Base-by-base conservation (phyloP, 176 grass and related monocot species). In the Triticum dicoccoides region DNA sequence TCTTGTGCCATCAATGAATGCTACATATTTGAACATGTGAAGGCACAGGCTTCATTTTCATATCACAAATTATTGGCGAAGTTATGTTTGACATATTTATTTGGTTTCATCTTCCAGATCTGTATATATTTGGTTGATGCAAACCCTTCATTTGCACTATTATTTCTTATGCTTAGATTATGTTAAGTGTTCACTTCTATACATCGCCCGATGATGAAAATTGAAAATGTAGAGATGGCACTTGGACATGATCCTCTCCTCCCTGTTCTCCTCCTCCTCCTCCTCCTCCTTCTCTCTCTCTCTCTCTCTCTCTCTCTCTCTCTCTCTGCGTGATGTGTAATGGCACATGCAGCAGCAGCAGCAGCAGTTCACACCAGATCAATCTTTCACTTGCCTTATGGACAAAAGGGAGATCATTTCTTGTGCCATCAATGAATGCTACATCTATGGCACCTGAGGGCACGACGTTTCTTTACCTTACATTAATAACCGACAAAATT, bases 151-250 rank as follows among this genome's bases (percentile, higher is more conserved):
- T 45, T 45, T 45, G 42, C 42, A 45, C 11, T 45, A 1, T 0
- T 9, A 41, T 41, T 41, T 41, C 39, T 41, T 41, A 41, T 41
- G 39, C 39, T 41, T 41, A 41, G 8, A 41, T 41, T 41, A 41
- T 41, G 39, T 17, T 45, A 61, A 6, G 29, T 30, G 29, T 30
- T 30, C 29, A 2, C 8, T 41, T 65, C 6, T 61, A 13, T 80
- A 42, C 52, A 54, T 74, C 35, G 33, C 76, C 82, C 87, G 30
- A 24, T 89, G 66, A 89, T 84, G 67, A 89, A 84, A 74, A 73
- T 12, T 67, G 20, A 15, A 74, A 67, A 75, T 76, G 24, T 27
- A 70, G 47, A 84, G 41, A 80, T 84, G 75, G 56, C 87, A 52
- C 6, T 41, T 54, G 85, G 44, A 56, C 12, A 66, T 66, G 85